A percentile compares a stretch with the other conserved stretches of the same genome.
Evolutionary conservation across 2,329 filamentous ascomycete species (phyloP).

Genomic region (Didymella glomerata): DNA sequence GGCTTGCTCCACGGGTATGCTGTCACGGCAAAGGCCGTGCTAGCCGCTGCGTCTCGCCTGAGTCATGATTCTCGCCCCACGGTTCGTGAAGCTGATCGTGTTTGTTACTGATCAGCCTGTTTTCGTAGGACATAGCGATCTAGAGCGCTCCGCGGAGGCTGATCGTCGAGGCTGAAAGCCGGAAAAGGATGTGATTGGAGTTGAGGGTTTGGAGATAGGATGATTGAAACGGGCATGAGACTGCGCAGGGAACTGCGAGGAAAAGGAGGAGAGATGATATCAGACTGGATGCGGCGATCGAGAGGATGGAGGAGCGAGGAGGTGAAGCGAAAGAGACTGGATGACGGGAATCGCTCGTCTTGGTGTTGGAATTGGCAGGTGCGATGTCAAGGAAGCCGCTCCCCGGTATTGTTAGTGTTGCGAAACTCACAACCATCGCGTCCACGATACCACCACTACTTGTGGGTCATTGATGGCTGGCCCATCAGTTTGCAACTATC

Average conservation of each 20-base stretch:
- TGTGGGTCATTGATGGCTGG: background rate
- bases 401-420: background rate
- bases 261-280: background rate
- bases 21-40: conserved; percentile 4
- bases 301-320: background rate
- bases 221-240: conserved; percentile 2
- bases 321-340: background rate
- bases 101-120: background rate
- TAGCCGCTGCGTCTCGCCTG: conserved; percentile 3
- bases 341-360: background rate
- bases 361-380: background rate
- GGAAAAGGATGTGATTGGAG: background rate
- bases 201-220: background rate
- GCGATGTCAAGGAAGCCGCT: background rate
- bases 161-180: background rate
- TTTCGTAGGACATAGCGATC: conserved; percentile 3
- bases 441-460: conserved; percentile 1
- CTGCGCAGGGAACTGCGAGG: background rate
- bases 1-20: background rate
- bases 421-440: background rate
- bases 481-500: background rate
- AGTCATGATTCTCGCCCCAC: conserved; percentile 1
- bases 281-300: background rate
- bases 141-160: background rate
- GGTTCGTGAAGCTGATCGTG: background rate